phyloP scores from a whole-genome alignment of 768 basidiomycete genomes.

The Brasilioporus rufonigricans region DNA sequence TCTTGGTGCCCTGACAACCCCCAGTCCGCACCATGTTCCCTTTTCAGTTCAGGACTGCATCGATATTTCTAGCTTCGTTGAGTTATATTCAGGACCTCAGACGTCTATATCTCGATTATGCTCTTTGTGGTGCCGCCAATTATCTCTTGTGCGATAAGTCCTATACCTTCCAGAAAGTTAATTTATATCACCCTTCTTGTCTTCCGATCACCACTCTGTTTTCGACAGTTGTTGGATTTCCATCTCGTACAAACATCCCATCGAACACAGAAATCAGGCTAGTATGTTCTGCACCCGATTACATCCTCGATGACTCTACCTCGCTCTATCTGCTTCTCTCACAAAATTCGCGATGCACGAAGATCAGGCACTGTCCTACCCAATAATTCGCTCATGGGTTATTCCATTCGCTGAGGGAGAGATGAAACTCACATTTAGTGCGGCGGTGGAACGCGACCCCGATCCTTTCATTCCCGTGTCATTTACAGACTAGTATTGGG shows the following conservation, averaged over 20 bases:
- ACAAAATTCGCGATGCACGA: not conserved
- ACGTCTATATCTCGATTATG: conserved; percentile 31
- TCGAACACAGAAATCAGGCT: not conserved
- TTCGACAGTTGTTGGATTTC: conserved; percentile 2
- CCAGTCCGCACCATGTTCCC: conserved; percentile 31
- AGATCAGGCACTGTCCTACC: not conserved
- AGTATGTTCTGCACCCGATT: not conserved
- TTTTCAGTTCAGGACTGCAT: conserved; percentile 22
- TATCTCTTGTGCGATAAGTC: not conserved
- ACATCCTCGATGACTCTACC: not conserved
- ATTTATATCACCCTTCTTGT: conserved; percentile 5
- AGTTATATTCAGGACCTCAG: conserved; percentile 33
- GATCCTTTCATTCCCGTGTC: not conserved
- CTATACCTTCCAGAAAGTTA: not conserved
- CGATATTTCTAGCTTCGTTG: conserved; percentile 33
- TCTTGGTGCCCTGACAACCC: conserved; percentile 29
- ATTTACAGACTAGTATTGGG: not conserved
- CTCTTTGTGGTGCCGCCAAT: conserved; percentile 18
- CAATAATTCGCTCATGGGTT: too few relatives aligned
- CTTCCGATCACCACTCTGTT: conserved; percentile 3
- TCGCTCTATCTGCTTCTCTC: not conserved
- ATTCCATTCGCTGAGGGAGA: not conserved
- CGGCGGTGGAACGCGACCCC: not conserved
- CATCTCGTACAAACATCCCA: conserved; percentile 7
- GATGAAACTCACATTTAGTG: not conserved